Percentiles rank a stretch among this genome's conserved stretches.
Conservation (phyloP, 768 basidiomycete genomes). For the Kwoniella heveanensis region DNA sequence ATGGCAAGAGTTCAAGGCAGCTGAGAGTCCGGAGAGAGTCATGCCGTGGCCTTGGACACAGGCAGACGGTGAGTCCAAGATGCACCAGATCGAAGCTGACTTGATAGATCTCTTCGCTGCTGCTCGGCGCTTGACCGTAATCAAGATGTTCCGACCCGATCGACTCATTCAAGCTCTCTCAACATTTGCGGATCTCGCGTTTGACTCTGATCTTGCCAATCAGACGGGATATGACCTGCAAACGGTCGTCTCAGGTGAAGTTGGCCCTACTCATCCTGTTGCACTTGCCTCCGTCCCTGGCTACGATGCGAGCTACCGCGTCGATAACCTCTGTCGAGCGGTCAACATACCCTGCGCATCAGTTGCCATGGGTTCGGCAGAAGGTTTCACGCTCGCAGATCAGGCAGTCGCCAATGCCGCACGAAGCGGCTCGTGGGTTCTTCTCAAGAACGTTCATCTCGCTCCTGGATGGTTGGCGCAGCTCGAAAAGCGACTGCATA, state of each 20-base stretch:
- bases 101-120: slow-evolving; percentile 67
- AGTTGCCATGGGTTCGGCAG: slow-evolving; percentile 97
- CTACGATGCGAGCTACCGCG: slow-evolving; percentile 94
- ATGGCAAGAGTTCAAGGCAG: slow-evolving; percentile 74
- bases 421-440: slow-evolving; percentile 91
- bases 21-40: slow-evolving; percentile 66
- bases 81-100: slow-evolving; percentile 11
- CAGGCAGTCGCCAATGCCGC: slow-evolving; percentile 92
- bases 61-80: slow-evolving; percentile 63
- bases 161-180: slow-evolving; percentile 81
- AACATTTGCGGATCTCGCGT: slow-evolving; percentile 71
- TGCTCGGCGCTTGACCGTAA: slow-evolving; percentile 67
- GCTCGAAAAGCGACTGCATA: slow-evolving; percentile 94
- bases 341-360: slow-evolving; percentile 76
- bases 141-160: slow-evolving; percentile 93
- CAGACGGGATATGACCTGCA: slow-evolving; percentile 76
- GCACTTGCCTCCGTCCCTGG: slow-evolving; percentile 91
- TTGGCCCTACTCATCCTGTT: slow-evolving; percentile 77
- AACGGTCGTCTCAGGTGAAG: slow-evolving; percentile 75
- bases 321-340: slow-evolving; percentile 57
- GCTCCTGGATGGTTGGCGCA: slow-evolving; percentile 94
- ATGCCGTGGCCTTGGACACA: slow-evolving; percentile 79
- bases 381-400: slow-evolving; percentile 94
- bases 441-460: slow-evolving; percentile 95
- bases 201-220: slow-evolving; percentile 75